phyloP scores from a whole-genome alignment of 768 basidiomycete species.

The Tricholomella constricta region DNA sequence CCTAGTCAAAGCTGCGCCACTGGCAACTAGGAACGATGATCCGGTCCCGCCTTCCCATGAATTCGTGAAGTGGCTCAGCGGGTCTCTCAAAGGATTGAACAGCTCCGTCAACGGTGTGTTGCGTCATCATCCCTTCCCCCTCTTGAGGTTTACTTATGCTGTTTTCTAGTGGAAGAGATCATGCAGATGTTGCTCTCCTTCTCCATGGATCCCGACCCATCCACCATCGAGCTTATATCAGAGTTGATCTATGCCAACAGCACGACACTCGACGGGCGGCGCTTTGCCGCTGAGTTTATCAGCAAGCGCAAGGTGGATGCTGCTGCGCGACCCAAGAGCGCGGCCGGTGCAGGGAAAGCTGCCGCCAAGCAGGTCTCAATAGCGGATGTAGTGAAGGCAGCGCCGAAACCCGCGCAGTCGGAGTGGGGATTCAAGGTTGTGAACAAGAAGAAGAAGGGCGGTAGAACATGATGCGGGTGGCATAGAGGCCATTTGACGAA shows the following conservation, averaged over 20 bases:
- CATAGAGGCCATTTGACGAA: neutral
- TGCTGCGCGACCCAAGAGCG: slow-evolving; percentile 48
- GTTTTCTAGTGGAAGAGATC: slow-evolving; percentile 86
- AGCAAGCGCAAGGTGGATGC: slow-evolving; percentile 85
- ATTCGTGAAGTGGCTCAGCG: slow-evolving; percentile 89
- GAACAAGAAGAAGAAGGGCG: slow-evolving; percentile 92
- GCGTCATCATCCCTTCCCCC: neutral
- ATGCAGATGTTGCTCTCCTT: slow-evolving; percentile 94
- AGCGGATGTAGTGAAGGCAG: slow-evolving; percentile 88
- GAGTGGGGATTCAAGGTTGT: slow-evolving; percentile 95
- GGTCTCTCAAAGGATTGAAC: slow-evolving; percentile 80
- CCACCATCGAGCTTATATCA: slow-evolving; percentile 88
- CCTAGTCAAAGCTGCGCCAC: slow-evolving; percentile 32
- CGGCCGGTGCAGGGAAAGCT: slow-evolving; percentile 33
- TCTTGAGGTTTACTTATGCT: neutral
- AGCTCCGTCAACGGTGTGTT: slow-evolving; percentile 67
- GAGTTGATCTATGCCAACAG: slow-evolving; percentile 95
- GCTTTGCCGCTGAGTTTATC: slow-evolving; percentile 93
- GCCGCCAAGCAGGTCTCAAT: slow-evolving; percentile 66
- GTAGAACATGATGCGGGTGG: slow-evolving; percentile 43
- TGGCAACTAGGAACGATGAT: slow-evolving; percentile 58
- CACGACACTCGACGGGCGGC: slow-evolving; percentile 90
- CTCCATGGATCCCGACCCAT: slow-evolving; percentile 84
- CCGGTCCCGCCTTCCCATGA: slow-evolving; percentile 78
- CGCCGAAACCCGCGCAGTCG: slow-evolving; percentile 71